These are phyloP conservation scores for Cnidoscolus chayamansa DNA, from an alignment of 441 rosid genomes.

Conservation along the genomic window DNA sequence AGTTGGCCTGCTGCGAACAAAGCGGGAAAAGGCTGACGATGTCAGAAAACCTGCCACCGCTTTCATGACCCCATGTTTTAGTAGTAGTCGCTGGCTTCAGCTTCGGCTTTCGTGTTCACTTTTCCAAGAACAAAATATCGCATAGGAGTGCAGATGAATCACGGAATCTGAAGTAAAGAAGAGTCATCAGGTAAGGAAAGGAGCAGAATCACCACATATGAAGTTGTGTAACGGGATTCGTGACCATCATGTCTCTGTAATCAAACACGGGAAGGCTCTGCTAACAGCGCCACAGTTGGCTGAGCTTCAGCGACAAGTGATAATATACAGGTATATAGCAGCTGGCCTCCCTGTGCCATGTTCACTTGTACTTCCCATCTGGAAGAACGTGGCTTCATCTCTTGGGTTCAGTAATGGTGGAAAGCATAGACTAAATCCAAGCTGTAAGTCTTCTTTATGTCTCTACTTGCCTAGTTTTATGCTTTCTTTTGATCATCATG, in stretches of 20 bases:
- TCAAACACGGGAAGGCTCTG: constrained; percentile 21
- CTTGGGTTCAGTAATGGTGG: constrained; percentile 21
- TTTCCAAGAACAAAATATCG: neutral
- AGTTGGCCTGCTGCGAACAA: constrained; percentile 19
- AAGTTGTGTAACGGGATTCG: constrained; percentile 34
- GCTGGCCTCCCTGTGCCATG: constrained; percentile 53
- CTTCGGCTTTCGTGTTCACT: constrained; percentile 17
- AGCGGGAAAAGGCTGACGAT: constrained; percentile 26
- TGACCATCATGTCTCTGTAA: neutral
- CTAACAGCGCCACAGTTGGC: constrained; percentile 48
- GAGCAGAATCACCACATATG: constrained; percentile 32
- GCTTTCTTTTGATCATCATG: no score
- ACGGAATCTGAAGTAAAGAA: constrained; percentile 23
- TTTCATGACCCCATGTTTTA: constrained; percentile 19
- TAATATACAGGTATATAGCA: constrained; percentile 46
- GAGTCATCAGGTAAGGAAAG: constrained; percentile 1
- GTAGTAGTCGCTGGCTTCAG: neutral
- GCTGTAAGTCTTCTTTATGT: constrained; percentile 32
- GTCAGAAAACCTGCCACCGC: constrained; percentile 37
- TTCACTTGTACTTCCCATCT: constrained; percentile 44
- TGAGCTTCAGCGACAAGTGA: constrained; percentile 53
- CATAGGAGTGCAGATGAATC: constrained; percentile 16
- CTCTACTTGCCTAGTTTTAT: neutral
- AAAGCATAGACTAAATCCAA: constrained; percentile 27
- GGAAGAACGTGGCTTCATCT: constrained; percentile 40